Conservation (phyloP, 331 rosid genomes). For the Spiraea crenata region DNA sequence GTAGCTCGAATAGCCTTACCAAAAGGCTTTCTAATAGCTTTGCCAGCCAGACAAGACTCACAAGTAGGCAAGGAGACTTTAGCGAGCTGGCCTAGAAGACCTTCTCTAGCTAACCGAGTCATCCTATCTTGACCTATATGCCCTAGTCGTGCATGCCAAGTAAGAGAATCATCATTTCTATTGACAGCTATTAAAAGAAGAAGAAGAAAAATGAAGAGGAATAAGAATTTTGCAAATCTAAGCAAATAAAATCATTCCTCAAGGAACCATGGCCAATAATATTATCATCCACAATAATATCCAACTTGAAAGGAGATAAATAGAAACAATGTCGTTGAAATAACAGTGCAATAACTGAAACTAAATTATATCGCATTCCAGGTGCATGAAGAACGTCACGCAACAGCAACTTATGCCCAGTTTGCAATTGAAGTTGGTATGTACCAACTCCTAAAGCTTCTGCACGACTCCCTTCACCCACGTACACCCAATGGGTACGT, state of each 20-base stretch:
- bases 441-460: neutral
- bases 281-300: neutral
- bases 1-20: neutral
- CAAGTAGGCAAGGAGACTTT: neutral
- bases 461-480: neutral
- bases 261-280: neutral
- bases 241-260: neutral
- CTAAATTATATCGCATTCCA: neutral
- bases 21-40: conserved; percentile 2
- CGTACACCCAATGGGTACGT: neutral
- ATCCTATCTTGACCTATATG: conserved; percentile 1
- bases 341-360: neutral
- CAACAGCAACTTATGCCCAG: neutral
- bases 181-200: neutral
- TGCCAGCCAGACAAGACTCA: neutral
- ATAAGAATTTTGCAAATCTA: neutral
- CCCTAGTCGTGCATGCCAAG: neutral
- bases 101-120: conserved; percentile 5
- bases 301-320: neutral
- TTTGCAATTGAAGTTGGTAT: neutral
- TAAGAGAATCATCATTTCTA: neutral
- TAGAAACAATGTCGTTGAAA: neutral
- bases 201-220: too few relatives aligned
- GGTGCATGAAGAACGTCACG: neutral
- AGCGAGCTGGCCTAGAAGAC: neutral